Evolutionary conservation across 495 filamentous ascomycete genomes (phyloP), one percentile per base, ranked within the genome.

Genomic region (Tuber umbilicatum): DNA sequence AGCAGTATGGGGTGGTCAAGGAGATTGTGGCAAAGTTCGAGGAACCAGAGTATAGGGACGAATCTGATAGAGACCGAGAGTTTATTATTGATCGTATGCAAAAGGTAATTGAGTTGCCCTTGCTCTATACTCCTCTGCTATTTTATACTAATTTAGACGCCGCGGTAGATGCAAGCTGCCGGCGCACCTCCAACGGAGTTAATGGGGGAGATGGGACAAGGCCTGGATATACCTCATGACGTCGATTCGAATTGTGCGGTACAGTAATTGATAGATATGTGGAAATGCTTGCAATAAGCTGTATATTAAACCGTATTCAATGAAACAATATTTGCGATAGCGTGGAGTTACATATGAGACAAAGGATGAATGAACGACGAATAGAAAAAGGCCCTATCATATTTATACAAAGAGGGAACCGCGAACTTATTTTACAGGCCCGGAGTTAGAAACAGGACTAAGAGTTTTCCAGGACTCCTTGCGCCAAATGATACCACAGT

Each of bases 41-140:
- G 83, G 87, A 90, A 81, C 84, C 86, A 40, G 87, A 85, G 1
- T 99, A 94, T 84, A 87, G 87, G 27, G 95, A 99, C 86, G 87
- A 90, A 55, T 93, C 96, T 85, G 84, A 89, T 37, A 87, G 87
- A 69, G 93, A 96, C 86, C 86, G 94, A 75, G 93, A 97, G 84
- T 97, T 92, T 85, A 94, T 99, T 80, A 93, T 97, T 79, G 94
- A 97, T 80, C 89, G 90, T 82, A 98, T 99, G 95, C 95, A 99
- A 82, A 93, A 94, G 89, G 95, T 97, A 82, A 82, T 88, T 83
- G 69, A 42, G 50, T 27, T 72, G 60, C 23, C 37, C 35, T 60
- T n/a, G 21, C 60, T 72, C 67, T 69, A 50, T 74, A 45, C 12
- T 47, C 35, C n/a, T 70, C 73, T 77, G 72, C 75, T 50, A 2